Base-by-base conservation (phyloP, 768 basidiomycete genomes). In the Pulveroboletus frians region DNA sequence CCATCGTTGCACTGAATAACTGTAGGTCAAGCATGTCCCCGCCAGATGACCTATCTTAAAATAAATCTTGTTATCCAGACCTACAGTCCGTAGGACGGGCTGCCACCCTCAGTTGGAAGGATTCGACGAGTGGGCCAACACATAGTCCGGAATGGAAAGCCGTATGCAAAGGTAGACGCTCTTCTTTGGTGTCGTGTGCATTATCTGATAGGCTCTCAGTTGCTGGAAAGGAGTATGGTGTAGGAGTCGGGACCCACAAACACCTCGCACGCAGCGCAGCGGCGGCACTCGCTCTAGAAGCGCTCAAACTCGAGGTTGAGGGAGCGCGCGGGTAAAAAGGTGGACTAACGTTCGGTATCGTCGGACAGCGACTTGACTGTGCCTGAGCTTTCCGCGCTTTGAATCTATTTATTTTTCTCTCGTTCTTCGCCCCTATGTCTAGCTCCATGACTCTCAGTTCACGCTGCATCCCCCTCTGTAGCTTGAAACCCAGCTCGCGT, bases 81-180 rank as follows among this genome's bases (percentile, higher is more conserved):
- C 69, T 87, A 21, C 81, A 84, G 60, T 66, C 64, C n/a, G 66
- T 62, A 35, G 68, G 70, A 13, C 66, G 67, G 30, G 59, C 71
- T 31, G 49, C 74, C 15, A 58, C 76, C 26, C 71, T 85, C 26
- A 80, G 74, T 56, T 87, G 83, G 81, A 59, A 70, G 18, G 79
- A 83, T 39, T 70, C 67, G 0, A 60, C 56, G 5, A 63, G 63
- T 9, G 83, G 81, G 0, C 70, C 71, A 0, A 65, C 64, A 11
- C 72, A 81, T 46, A 66, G 63, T 3, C 76, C 75, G 6, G 58
- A 63, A 34, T 86, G 84, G 84, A 82, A 71, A 2, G 74, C 70
- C 3, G 54, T 74, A 5, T 85, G 83, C 64, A 84, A 80, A 73
- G 75, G 85, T 83, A 41, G 51, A 57, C 49, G 53, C 56, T 61